Base-by-base conservation (phyloP, 805 yeast species). In the Cephaloascus albidus region DNA sequence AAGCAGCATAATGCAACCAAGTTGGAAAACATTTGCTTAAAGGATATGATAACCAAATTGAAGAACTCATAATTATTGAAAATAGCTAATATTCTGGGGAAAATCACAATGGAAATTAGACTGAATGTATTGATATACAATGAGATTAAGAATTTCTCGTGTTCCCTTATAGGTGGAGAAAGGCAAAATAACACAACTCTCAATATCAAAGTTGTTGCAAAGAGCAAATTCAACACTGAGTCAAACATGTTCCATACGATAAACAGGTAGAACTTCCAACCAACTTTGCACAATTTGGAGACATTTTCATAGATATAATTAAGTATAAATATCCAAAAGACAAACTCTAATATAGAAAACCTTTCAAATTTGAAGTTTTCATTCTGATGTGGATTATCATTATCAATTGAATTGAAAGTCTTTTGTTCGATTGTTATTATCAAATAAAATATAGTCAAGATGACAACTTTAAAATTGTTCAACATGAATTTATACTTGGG, bases 161-260 rank as follows among this genome's bases (percentile, higher is more conserved):
- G 12, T 23, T 23, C 28, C 28, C 12, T 12, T 23, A 23, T 8
- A 23, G 12, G 10, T 12, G 28, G 28, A 23, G 10, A 27, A 40
- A 41, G 18, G 16, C 46, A 37, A 12, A 41, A 36, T 6, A 49
- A 34, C 3, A 54, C 40, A 2, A 57, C 15, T 33, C 53, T 50
- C 37, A 62, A 42, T 4, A 57, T 35, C 32, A 65, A 50, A 5
- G 63, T 54, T 4, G 53, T 37, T 34, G 68, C 59, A 10, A 75
- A 58, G 15, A 73, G 51, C 2, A 58, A 36, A 28, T 68, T 52
- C 6, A 74, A 60, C 19, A 60, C 48, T 33, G 70, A 55, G 45
- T 74, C 81, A 40, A 72, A 55, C 42, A 69, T 57, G 33, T 71
- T 72, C 81, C 81, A 75, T n/a, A 75, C 53, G 16, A 75, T 66